Base-by-base conservation (phyloP, 129 eudicot species). In the Artemisia argyi region DNA sequence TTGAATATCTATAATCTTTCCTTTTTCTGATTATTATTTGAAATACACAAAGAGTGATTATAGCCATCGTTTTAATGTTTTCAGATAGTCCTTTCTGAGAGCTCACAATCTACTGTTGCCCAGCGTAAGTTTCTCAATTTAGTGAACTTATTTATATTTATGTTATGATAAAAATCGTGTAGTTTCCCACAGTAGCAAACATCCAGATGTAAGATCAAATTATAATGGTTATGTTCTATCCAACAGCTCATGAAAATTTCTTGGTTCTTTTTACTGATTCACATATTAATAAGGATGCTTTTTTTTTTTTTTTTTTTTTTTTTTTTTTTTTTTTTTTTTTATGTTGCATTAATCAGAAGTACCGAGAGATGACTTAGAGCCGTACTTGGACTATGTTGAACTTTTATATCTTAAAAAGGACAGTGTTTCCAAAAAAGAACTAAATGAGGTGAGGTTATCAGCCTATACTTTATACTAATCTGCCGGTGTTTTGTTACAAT, bases 321-420 rank as follows among this genome's bases (percentile, higher is more conserved):
- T n/a, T n/a, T n/a, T n/a, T n/a, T n/a, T n/a, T n/a, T n/a, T n/a
- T n/a, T n/a, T n/a, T n/a, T n/a, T n/a, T 26, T 78, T 81, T 65
- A 20, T 55, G 7, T 74, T 67, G 39, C 28, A 32, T 56, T 52
- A 35, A 62, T 69, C 81, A 90, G 97, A 89, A 66, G 78, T 61
- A 49, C 87, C 76, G 73, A 78, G 69, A 65, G 94, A 94, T 70
- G 88, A 88, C 44, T 55, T 94, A 61, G 83, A 84, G 80, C 56
- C 86, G 47, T 95, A 95, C 76, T 80, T 95, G 79, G 96, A 95
- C 71, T 95, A 90, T 78, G 74, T 90, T 84, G 94, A 85, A 73
- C 87, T 80, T 72, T 81, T 90, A 42, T 90, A 90, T 80, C 98
- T 81, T 87, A 94, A 62, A 71, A 87, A 90, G 98, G 99, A 81